Percentiles rank a stretch among this genome's conserved stretches.
These are phyloP conservation scores for Musa beccarii DNA, from an alignment of 176 grass and related monocot genomes.

Conservation along the genomic window DNA sequence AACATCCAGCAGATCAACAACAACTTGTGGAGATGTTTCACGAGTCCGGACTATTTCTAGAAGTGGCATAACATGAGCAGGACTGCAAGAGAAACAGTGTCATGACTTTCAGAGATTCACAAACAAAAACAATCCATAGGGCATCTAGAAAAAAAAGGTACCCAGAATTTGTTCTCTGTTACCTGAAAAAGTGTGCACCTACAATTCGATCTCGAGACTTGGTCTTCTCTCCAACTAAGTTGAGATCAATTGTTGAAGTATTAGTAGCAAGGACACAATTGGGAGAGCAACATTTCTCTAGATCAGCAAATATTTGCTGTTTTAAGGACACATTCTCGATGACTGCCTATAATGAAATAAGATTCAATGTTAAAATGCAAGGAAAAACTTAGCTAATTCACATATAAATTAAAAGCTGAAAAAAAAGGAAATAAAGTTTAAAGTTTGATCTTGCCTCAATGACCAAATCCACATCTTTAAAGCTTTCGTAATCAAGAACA, in stretches of 20 bases:
- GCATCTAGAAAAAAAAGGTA: not conserved
- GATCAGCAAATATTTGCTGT: conserved; percentile 88
- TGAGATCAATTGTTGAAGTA: conserved; percentile 97
- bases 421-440: conserved; percentile 1
- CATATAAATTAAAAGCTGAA: not conserved
- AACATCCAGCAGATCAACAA: conserved; percentile 81
- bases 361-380: conserved; percentile 2
- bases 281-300: conserved; percentile 75
- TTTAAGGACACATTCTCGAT: conserved; percentile 96
- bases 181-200: conserved; percentile 99
- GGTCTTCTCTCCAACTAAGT: conserved; percentile 86
- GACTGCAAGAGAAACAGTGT: conserved; percentile 24
- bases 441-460: conserved; percentile 7
- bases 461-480: conserved; percentile 17
- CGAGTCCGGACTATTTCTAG: conserved; percentile 82
- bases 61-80: conserved; percentile 94
- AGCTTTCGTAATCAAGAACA: conserved; percentile 15
- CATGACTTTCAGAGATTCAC: conserved; percentile 13
- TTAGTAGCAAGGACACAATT: conserved; percentile 89
- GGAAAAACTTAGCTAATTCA: not conserved
- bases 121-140: conserved; percentile 25
- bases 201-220: conserved; percentile 66
- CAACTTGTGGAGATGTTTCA: conserved; percentile 69
- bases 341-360: conserved; percentile 47
- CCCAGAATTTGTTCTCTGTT: conserved; percentile 20